Evolutionary conservation across 495 filamentous ascomycete genomes (phyloP).

Genomic region (Podospora pseudopauciseta): DNA sequence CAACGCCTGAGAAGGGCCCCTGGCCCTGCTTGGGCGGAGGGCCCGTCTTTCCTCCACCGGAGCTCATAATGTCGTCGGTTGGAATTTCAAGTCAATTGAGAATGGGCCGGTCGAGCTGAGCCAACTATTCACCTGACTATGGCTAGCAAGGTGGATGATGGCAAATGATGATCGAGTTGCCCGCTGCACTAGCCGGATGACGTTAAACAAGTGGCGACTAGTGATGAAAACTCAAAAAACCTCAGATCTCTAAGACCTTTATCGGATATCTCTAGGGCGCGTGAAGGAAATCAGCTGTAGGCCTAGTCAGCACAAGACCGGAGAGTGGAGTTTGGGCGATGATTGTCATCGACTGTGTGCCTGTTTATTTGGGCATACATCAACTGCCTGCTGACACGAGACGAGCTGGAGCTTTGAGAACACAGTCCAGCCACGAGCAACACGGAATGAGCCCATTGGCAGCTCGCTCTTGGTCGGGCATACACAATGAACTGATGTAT

Average conservation of each 20-base stretch:
- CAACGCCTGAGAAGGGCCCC: conserved; percentile 33
- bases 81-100: neutral
- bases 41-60: conserved; percentile 41
- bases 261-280: neutral
- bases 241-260: neutral
- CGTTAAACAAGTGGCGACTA: neutral
- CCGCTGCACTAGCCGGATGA: neutral
- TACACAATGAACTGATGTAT: neutral
- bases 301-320: neutral
- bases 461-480: neutral
- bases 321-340: neutral
- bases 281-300: neutral
- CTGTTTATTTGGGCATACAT: neutral
- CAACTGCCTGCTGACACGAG: neutral
- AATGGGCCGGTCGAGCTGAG: neutral
- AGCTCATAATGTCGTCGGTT: conserved; percentile 41
- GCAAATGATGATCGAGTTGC: neutral
- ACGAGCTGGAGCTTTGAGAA: neutral
- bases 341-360: neutral
- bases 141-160: neutral
- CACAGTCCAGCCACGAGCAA: neutral
- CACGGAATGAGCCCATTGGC: neutral
- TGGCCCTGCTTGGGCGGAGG: conserved; percentile 41
- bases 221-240: neutral
- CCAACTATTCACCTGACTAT: neutral